phyloP scores from a whole-genome alignment of 495 filamentous ascomycete species.

The Sordaria brevicollis region DNA sequence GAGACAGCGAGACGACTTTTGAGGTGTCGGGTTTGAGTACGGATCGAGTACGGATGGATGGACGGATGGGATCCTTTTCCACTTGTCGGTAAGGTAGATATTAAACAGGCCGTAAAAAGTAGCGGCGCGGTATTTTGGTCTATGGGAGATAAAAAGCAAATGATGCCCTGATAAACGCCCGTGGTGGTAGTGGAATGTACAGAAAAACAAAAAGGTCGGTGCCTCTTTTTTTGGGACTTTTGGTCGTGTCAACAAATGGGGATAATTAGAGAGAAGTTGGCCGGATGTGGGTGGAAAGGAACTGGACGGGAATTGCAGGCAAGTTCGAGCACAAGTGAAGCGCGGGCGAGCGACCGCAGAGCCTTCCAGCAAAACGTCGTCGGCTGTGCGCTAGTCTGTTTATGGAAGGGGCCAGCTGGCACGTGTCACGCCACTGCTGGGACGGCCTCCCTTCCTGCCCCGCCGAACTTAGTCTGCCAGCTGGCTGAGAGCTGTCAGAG shows the following conservation, averaged over 20 bases:
- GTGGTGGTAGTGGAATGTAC: slow-evolving; percentile 15
- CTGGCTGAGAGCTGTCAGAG: neutral
- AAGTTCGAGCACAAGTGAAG: slow-evolving; percentile 4
- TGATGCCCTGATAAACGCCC: slow-evolving; percentile 10
- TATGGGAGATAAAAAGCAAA: slow-evolving; percentile 12
- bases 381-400: slow-evolving; percentile 6
- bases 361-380: slow-evolving; percentile 23
- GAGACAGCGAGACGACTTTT: neutral
- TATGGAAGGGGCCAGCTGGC: slow-evolving; percentile 5
- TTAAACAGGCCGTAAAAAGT: slow-evolving; percentile 7
- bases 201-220: slow-evolving; percentile 1
- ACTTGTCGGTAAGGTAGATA: slow-evolving; percentile 3
- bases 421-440: slow-evolving; percentile 19
- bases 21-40: neutral
- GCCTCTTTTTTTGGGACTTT: neutral
- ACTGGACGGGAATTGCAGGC: slow-evolving; percentile 9
- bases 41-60: neutral
- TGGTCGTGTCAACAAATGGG: neutral
- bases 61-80: neutral
- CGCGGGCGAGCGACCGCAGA: slow-evolving; percentile 14
- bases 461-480: no score
- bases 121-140: neutral
- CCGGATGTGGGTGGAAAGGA: slow-evolving; percentile 15
- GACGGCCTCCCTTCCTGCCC: neutral
- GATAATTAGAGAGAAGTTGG: slow-evolving; percentile 10